A percentile compares a stretch with the other conserved stretches of the same genome.
Conservation (phyloP, 352 stramenopile species). For the Thalassiosira mediterranea region DNA sequence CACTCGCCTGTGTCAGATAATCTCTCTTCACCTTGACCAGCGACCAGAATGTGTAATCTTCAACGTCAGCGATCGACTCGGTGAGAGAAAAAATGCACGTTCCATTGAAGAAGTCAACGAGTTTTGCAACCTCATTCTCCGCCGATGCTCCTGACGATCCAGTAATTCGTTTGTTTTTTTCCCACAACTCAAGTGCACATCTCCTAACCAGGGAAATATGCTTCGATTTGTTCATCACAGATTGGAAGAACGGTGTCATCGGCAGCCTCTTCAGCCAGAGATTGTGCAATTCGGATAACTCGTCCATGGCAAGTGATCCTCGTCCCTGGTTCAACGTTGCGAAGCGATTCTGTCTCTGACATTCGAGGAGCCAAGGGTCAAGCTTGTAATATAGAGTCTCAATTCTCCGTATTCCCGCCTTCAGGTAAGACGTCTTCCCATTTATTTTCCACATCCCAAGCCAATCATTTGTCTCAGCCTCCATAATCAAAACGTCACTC, state of each 20-base stretch:
- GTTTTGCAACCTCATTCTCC: not conserved
- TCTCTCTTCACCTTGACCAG: not conserved
- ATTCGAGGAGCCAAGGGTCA: constrained; percentile 10
- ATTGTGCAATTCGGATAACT: constrained; percentile 26
- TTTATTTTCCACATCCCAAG: constrained; percentile 12
- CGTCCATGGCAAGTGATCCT: constrained; percentile 2
- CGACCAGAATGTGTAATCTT: not conserved
- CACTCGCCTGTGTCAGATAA: no score
- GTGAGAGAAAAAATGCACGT: not conserved
- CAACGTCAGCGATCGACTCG: not conserved
- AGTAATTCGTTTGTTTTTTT: not conserved
- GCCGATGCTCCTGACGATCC: not conserved
- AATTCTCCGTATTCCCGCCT: constrained; percentile 2
- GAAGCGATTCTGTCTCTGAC: constrained; percentile 3
- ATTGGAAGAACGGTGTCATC: constrained; percentile 10
- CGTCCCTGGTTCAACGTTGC: constrained; percentile 7
- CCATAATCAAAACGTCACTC: constrained; percentile 7
- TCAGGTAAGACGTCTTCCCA: constrained; percentile 14
- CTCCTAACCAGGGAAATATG: constrained; percentile 11
- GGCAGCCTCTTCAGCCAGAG: constrained; percentile 18
- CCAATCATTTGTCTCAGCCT: constrained; percentile 7
- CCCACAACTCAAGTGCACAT: constrained; percentile 9
- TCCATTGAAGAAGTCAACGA: constrained; percentile 1
- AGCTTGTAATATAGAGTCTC: constrained; percentile 16
- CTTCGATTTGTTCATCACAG: not conserved